Evolutionary conservation across 2,329 filamentous ascomycete genomes (phyloP), one percentile per base, ranked within the genome.

Genomic region (Penicillium sp.): DNA sequence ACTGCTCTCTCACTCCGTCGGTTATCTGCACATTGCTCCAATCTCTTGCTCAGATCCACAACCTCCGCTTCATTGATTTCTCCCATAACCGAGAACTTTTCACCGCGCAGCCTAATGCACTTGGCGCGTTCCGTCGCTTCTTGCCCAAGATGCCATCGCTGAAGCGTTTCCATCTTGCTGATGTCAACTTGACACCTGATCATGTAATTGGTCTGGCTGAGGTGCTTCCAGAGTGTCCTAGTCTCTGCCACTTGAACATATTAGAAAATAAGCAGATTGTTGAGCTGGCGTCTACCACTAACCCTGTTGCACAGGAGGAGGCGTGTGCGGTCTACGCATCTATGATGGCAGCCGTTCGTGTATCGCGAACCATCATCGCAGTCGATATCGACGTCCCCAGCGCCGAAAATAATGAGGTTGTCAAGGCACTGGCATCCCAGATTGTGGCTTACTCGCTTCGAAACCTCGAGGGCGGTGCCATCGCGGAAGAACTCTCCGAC

Each of bases 291-390:
- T 88, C 91, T 5, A 89, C 91, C 0, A 89, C 82, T 47, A 90
- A 90, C 5, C 91, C 94, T 64, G 86, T 86, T 53, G 83, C 81
- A 1, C 91, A 97, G 71, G 93, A 97, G 74, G 93, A 97, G 74
- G 93, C 94, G 1, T 96, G 91, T 65, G 94, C 94, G 1, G 76
- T 97, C 6, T 97, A 96, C 70, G 92, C 94, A 1, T 96, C 92
- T 2, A 81, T 97, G 18, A 88, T 96, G 77, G 90, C 92, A 5
- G 93, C 93, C 0, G 88, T 91, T 1, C 86, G 92, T 49, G 84
- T 97, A 0, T 96, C 92, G 1, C 84, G 85, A 47, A 90, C 88
- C 13, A 83, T 99, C 31, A 86, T 97, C 29, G 93, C 91, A 55
- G 84, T 99, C 56, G 94, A 97, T 69, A 90, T 97, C 55, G 92